Conservation (phyloP, 768 basidiomycete genomes). For the Agaricus subrufescens region DNA sequence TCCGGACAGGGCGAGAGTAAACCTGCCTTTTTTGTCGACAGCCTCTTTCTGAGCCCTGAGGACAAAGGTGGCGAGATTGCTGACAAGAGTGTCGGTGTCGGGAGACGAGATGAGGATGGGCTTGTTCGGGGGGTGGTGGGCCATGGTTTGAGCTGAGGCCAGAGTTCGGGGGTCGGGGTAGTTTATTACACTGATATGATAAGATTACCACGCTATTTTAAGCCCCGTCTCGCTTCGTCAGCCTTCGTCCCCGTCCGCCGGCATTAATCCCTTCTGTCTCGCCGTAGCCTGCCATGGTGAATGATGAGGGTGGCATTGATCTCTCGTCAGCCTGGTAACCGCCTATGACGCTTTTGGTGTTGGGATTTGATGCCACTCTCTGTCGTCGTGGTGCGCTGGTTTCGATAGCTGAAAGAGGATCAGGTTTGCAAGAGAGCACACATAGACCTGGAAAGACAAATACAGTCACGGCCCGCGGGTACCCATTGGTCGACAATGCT, state of each 20-base stretch:
- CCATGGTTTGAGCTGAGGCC: conserved; percentile 21
- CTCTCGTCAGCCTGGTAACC: background rate
- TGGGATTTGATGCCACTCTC: no score
- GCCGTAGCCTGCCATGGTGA: conserved; percentile 1
- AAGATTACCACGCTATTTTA: conserved; percentile 11
- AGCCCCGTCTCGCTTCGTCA: background rate
- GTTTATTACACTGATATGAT: background rate
- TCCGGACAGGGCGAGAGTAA: conserved; percentile 92
- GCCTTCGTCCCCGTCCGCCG: background rate
- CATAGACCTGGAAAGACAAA: conserved; percentile 1
- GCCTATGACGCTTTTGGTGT: no score
- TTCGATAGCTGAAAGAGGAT: background rate
- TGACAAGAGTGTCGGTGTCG: conserved; percentile 46
- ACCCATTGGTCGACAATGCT: conserved; percentile 26
- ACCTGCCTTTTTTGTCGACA: conserved; percentile 82
- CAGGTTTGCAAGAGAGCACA: background rate
- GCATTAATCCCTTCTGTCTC: background rate
- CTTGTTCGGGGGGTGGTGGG: conserved; percentile 53
- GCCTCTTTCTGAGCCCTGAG: conserved; percentile 86
- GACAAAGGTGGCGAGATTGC: conserved; percentile 76
- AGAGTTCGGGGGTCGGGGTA: background rate
- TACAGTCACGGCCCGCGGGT: conserved; percentile 2
- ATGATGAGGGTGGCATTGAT: background rate
- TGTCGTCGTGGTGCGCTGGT: background rate
- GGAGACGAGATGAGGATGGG: conserved; percentile 75